Conservation (phyloP, 768 basidiomycete species). For the Tylopilus plumbeoviolaceoides region DNA sequence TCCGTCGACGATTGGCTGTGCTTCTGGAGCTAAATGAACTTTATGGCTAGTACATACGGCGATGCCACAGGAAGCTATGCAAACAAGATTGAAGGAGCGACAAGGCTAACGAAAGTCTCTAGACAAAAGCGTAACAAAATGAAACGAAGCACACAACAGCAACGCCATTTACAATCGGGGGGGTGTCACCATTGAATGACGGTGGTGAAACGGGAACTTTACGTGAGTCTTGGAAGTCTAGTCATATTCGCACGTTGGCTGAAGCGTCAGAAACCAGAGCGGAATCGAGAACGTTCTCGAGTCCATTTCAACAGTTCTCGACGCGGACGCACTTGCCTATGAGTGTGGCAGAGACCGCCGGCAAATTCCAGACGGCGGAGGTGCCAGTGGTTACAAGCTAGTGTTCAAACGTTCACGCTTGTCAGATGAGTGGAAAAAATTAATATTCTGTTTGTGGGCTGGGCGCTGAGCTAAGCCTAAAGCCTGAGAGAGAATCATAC, state of each 20-base stretch:
- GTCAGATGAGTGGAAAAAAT: constrained; percentile 15
- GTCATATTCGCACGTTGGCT: constrained; percentile 13
- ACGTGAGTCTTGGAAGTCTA: constrained; percentile 7
- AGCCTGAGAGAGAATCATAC: constrained; percentile 24
- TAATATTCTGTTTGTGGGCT: constrained; percentile 6
- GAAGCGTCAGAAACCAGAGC: constrained; percentile 2
- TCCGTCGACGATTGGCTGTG: constrained; percentile 10
- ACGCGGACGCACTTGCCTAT: constrained; percentile 8
- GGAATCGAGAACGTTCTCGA: constrained; percentile 4
- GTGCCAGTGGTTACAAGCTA: constrained; percentile 4
- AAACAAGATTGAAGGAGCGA: not conserved
- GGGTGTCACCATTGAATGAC: not conserved
- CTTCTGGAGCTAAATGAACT: constrained; percentile 5
- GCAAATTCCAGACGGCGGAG: constrained; percentile 14
- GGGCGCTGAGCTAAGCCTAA: constrained; percentile 14
- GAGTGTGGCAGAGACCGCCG: constrained; percentile 3
- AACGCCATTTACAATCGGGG: constrained; percentile 3
- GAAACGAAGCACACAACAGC: not conserved
- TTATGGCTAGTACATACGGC: constrained; percentile 4
- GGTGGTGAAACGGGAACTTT: constrained; percentile 11
- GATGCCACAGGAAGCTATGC: constrained; percentile 3
- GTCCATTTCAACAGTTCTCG: constrained; percentile 12
- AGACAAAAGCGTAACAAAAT: not conserved
- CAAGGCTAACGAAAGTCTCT: not conserved
- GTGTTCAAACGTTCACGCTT: constrained; percentile 26